Evolutionary conservation across 1,284 basidiomycete species (phyloP), one percentile per base, ranked within the genome.

Genomic region (Trichosporon faecale): DNA sequence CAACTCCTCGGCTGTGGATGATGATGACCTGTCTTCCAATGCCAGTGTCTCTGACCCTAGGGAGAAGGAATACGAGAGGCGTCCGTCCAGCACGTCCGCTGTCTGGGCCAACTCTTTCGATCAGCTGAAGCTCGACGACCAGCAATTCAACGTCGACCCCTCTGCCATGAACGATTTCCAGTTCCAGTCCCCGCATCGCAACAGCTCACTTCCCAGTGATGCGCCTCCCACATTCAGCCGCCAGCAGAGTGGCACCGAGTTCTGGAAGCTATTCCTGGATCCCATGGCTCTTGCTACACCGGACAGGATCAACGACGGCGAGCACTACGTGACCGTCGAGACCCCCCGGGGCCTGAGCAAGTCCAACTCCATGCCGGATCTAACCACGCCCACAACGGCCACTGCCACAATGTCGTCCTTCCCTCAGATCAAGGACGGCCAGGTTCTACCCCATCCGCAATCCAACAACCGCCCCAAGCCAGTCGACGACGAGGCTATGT

Each of bases 251-350:
- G 57, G 60, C n/a, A 63, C 61, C 1, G 81, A 80, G 71, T 68
- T 82, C 6, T 83, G 81, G 81, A 77, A 79, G 66, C 33, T 79
- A 49, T 83, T 80, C 74, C 78, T 83, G 74, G 72, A 74, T 11
- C 73, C 73, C 6, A 64, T 64, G 5, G 71, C 67, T 4, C 66
- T 74, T 2, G 66, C 63, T 7, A 81, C 78, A 52, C 79, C 79
- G 9, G 79, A 78, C 46, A 76, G 76, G n/a, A 76, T 79, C 74
- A 76, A 72, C 16, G 77, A 78, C 40, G 68, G 75, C 16, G 37
- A 65, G 2, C 49, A 49, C 2, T 16, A 21, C 9, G 29, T 27
- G 0, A 25, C 33, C 55, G 37, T 64, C 0, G 68, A 69, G 14
- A 69, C 72, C 2, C 68, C 70, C 1, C 72, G 66, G 7, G 66